Conservation (phyloP, 257 asterid species). For the Ilex asprella region DNA sequence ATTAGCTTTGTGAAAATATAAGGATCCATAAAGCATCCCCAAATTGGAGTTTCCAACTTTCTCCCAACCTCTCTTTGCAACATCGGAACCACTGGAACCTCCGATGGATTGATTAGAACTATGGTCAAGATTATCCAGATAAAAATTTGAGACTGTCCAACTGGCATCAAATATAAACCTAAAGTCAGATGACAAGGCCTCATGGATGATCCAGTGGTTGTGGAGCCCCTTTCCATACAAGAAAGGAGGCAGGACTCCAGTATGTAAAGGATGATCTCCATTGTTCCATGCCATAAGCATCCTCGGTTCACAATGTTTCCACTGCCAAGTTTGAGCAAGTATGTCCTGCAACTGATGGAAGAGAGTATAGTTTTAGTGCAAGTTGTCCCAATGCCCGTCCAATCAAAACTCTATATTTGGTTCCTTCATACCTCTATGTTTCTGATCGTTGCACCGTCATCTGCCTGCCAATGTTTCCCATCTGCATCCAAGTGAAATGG, state of each 20-base stretch:
- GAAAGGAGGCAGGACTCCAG: constrained; percentile 84
- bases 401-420: constrained; percentile 14
- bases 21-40: constrained; percentile 69
- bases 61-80: constrained; percentile 50
- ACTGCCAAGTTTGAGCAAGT: constrained; percentile 21
- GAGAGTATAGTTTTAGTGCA: constrained; percentile 14
- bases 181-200: constrained; percentile 69
- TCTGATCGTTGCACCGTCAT: constrained; percentile 37
- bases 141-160: constrained; percentile 55
- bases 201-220: constrained; percentile 68
- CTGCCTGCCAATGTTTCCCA: constrained; percentile 45
- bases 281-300: constrained; percentile 88
- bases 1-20: constrained; percentile 52
- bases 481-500: constrained; percentile 52
- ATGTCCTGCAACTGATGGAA: constrained; percentile 68
- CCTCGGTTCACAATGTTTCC: constrained; percentile 32
- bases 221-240: constrained; percentile 69
- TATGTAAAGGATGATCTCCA: constrained; percentile 77
- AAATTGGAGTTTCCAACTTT: constrained; percentile 49
- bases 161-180: constrained; percentile 82
- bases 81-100: constrained; percentile 17
- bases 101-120: constrained; percentile 13
- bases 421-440: constrained; percentile 42
- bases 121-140: constrained; percentile 26
- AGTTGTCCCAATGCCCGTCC: constrained; percentile 9